Evolutionary conservation across 78 protist genomes (phyloP).

Genomic region (Capsaspora owczarzaki): DNA sequence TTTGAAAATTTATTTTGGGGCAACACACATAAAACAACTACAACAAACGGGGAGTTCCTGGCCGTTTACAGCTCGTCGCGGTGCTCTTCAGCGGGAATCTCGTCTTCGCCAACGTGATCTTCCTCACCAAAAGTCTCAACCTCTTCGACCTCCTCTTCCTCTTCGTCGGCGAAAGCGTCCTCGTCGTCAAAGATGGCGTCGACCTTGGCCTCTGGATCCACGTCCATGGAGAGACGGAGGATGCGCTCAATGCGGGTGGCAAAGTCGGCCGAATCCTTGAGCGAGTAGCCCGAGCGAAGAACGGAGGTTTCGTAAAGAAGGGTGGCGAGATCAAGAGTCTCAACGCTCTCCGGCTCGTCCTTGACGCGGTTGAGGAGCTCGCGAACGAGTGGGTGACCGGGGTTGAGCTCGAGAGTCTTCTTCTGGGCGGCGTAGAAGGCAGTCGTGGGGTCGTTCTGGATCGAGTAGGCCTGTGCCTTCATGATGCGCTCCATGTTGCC

Average conservation of each 20-base stretch:
- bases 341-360: conserved; percentile 32
- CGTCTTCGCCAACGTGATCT: too few relatives aligned
- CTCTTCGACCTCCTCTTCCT: not conserved
- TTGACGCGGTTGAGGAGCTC: conserved; percentile 58
- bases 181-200: conserved; percentile 25
- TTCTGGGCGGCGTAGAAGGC: conserved; percentile 83
- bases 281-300: conserved; percentile 95
- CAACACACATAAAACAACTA: too few relatives aligned
- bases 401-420: conserved; percentile 97
- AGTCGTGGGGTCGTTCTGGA: conserved; percentile 87
- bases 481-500: conserved; percentile 99
- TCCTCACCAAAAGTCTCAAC: not conserved
- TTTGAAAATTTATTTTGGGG: too few relatives aligned
- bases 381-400: conserved; percentile 85
- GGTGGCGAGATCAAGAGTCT: conserved; percentile 81
- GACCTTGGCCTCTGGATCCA: conserved; percentile 59
- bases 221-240: conserved; percentile 86
- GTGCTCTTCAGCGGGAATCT: too few relatives aligned
- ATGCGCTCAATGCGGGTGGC: conserved; percentile 93
- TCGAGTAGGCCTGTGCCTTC: conserved; percentile 96
- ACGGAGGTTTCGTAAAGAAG: conserved; percentile 95
- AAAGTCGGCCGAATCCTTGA: conserved; percentile 88
- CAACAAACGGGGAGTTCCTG: too few relatives aligned
- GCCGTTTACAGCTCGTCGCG: too few relatives aligned
- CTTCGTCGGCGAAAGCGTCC: not conserved